A percentile compares a stretch with the other conserved stretches of the same genome.
Conservation (phyloP, 164 flowering plant genomes). For the Tetrastigma voinierianum region DNA sequence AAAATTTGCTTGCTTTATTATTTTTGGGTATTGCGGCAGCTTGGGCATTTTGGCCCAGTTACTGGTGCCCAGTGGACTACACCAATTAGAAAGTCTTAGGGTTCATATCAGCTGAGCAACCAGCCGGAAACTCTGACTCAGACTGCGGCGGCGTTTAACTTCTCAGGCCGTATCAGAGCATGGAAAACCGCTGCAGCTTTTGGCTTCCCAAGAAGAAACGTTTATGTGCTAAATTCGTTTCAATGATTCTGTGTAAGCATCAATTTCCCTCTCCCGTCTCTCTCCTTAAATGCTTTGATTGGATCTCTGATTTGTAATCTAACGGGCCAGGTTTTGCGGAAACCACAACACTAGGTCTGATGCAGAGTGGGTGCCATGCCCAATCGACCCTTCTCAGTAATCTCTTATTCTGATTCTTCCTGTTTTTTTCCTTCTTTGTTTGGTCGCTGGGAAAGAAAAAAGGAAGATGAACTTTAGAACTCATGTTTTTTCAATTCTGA, state of each 20-base stretch:
- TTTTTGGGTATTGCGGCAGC: no score
- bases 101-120: no score
- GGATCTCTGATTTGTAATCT: not conserved
- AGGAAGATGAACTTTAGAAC: no score
- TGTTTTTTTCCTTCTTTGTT: not conserved
- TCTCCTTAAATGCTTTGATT: not conserved
- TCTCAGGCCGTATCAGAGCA: not conserved
- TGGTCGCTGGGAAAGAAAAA: not conserved
- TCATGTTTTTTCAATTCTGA: not conserved
- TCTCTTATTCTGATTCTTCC: constrained; percentile 1
- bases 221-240: constrained; percentile 63
- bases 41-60: no score
- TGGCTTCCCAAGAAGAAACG: constrained; percentile 92
- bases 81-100: no score
- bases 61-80: no score
- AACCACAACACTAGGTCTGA: constrained; percentile 69
- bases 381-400: constrained; percentile 95
- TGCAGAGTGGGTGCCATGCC: constrained; percentile 74
- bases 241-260: constrained; percentile 43
- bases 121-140: no score
- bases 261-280: constrained; percentile 3
- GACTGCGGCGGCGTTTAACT: not conserved
- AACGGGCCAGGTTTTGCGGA: constrained; percentile 70
- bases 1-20: no score
- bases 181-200: constrained; percentile 56